A percentile compares a stretch with the other conserved stretches of the same genome.
phyloP scores from a whole-genome alignment of 2,329 filamentous ascomycete genomes.

The Diaporthe sp. region DNA sequence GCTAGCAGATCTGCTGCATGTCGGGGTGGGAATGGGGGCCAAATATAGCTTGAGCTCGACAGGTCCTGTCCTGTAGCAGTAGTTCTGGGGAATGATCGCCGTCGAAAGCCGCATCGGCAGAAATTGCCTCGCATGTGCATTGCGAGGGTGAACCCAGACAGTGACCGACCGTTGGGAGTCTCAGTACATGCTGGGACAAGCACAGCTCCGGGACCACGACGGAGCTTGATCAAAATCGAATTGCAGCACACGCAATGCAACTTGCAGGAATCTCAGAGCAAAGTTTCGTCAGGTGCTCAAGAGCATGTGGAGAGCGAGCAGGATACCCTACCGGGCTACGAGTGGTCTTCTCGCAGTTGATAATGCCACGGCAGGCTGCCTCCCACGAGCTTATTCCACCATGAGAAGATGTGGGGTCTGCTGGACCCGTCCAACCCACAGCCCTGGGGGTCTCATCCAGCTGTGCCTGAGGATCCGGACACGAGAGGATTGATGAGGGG shows the following conservation, averaged over 20 bases:
- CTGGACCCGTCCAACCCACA: neutral
- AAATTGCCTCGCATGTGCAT: neutral
- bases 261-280: neutral
- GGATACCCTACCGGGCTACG: neutral
- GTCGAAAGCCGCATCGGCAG: constrained; percentile 14
- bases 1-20: constrained; percentile 26
- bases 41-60: constrained; percentile 24
- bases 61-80: neutral
- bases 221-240: neutral
- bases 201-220: neutral
- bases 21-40: constrained; percentile 27
- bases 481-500: neutral
- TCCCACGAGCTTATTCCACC: neutral
- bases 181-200: neutral
- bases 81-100: constrained; percentile 20
- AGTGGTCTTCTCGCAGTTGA: neutral
- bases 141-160: constrained; percentile 17
- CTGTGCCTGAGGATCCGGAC: neutral
- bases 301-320: constrained; percentile 1
- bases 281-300: neutral
- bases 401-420: neutral
- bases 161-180: neutral
- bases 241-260: neutral
- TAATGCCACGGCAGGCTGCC: neutral
- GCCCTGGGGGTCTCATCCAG: neutral